Percentiles rank a stretch among this genome's conserved stretches.
phyloP scores from a whole-genome alignment of 2,329 filamentous ascomycete genomes.

The Rutstroemia sp. region DNA sequence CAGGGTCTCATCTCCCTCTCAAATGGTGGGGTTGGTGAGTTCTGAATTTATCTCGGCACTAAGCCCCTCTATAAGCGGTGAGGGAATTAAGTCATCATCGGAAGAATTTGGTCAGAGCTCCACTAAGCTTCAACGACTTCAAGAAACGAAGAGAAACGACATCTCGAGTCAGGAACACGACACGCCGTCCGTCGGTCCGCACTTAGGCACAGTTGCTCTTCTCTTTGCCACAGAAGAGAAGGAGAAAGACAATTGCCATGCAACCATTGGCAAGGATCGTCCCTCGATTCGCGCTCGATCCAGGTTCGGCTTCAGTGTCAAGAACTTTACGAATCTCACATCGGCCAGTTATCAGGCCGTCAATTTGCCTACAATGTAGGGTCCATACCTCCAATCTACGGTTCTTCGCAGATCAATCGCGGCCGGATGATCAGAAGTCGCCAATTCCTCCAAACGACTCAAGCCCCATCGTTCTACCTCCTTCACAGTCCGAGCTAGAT shows the following conservation, averaged over 20 bases:
- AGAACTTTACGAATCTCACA: slow-evolving; percentile 15
- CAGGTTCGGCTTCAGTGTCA: slow-evolving; percentile 18
- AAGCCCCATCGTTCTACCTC: neutral
- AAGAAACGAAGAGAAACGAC: neutral
- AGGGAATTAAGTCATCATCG: neutral
- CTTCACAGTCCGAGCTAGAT: slow-evolving; percentile 2
- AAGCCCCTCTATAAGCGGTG: neutral
- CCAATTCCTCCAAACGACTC: slow-evolving; percentile 1
- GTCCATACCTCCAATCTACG: slow-evolving; percentile 31
- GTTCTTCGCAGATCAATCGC: slow-evolving; percentile 18
- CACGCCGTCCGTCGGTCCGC: neutral
- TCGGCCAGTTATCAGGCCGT: slow-evolving; percentile 23
- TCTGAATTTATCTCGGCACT: too few species aligned
- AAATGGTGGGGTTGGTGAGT: neutral
- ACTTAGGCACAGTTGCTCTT: slow-evolving; percentile 1
- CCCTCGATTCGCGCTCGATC: slow-evolving; percentile 26
- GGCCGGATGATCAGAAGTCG: slow-evolving; percentile 21
- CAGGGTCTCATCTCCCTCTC: too few species aligned
- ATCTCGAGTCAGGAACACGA: too few species aligned
- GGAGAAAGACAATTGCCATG: slow-evolving; percentile 20
- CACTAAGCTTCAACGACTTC: slow-evolving; percentile 11
- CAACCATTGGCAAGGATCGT: slow-evolving; percentile 25
- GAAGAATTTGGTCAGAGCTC: slow-evolving; percentile 5
- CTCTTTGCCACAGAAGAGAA: neutral
- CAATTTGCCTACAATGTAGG: slow-evolving; percentile 36